Percentiles rank a stretch among this genome's conserved stretches.
These are phyloP conservation scores for Phialocephala sp. DNA, from an alignment of 2,329 filamentous ascomycete genomes.

Conservation along the genomic window DNA sequence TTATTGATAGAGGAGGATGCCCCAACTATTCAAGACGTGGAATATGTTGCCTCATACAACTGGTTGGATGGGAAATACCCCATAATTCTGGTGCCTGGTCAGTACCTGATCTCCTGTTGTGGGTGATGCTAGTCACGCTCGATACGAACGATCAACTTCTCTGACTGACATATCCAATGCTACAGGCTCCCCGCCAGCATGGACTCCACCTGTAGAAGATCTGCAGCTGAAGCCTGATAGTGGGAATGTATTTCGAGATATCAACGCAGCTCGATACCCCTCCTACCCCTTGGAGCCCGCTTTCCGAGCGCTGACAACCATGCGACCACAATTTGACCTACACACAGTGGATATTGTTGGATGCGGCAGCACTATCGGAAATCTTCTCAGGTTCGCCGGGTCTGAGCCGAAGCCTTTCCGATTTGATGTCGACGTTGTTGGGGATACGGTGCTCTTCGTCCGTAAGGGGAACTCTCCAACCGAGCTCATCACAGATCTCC, in stretches of 20 bases:
- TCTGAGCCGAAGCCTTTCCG: slow-evolving; percentile 57
- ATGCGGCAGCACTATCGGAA: slow-evolving; percentile 66
- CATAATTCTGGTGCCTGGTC: slow-evolving; percentile 54
- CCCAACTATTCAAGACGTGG: slow-evolving; percentile 46
- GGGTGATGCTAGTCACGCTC: background rate
- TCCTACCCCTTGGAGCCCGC: slow-evolving; percentile 49
- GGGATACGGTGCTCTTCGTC: slow-evolving; percentile 69
- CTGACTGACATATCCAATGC: no score
- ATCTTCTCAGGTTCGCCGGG: slow-evolving; percentile 60
- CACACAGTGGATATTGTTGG: slow-evolving; percentile 58
- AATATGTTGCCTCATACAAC: slow-evolving; percentile 58
- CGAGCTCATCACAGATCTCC: slow-evolving; percentile 59
- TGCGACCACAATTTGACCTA: slow-evolving; percentile 45
- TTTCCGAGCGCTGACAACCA: slow-evolving; percentile 46
- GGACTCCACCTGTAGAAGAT: slow-evolving; percentile 50
- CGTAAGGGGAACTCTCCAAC: slow-evolving; percentile 65
- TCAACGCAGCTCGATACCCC: slow-evolving; percentile 50
- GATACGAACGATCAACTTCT: slow-evolving; percentile 14
- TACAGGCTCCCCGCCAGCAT: slow-evolving; percentile 55
- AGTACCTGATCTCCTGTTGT: slow-evolving; percentile 16
- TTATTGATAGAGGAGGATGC: slow-evolving; percentile 33
- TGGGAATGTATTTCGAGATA: slow-evolving; percentile 48
- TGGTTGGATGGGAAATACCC: slow-evolving; percentile 49
- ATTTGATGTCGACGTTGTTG: slow-evolving; percentile 61
- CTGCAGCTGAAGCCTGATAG: slow-evolving; percentile 49